Conservation (phyloP, 2,329 filamentous ascomycete species). For the Talaromyces sp. region DNA sequence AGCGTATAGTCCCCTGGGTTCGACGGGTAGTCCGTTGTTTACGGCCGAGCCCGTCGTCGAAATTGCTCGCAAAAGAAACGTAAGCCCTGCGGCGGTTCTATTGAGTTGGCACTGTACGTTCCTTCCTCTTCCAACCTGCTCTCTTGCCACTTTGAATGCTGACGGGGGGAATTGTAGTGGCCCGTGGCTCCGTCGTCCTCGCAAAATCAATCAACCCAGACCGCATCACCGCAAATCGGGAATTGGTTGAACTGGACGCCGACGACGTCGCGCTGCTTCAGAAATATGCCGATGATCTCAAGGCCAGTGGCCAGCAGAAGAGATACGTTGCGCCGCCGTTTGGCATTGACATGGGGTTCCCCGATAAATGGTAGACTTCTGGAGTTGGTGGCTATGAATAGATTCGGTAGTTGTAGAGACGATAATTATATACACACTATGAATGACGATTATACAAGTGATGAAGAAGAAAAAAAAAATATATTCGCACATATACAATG, state of each 20-base stretch:
- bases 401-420: not conserved
- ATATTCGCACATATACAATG: too few species aligned
- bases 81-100: conserved; percentile 38
- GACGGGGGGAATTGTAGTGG: conserved; percentile 26
- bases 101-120: conserved; percentile 44
- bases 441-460: not conserved
- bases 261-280: conserved; percentile 37
- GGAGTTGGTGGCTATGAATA: not conserved
- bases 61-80: conserved; percentile 40
- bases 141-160: not conserved
- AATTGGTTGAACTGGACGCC: conserved; percentile 38
- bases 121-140: too few species aligned
- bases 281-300: conserved; percentile 35
- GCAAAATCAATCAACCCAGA: conserved; percentile 42
- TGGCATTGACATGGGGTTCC: conserved; percentile 66
- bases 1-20: conserved; percentile 48
- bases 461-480: not conserved
- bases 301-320: conserved; percentile 32
- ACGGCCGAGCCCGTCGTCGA: conserved; percentile 40
- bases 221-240: conserved; percentile 41
- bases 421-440: not conserved
- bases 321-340: conserved; percentile 66
- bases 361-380: conserved; percentile 51
- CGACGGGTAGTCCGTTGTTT: conserved; percentile 43
- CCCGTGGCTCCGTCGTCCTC: conserved; percentile 40